Evolutionary conservation across 441 rosid species (phyloP).

Genomic region (Macaranga tanarius): DNA sequence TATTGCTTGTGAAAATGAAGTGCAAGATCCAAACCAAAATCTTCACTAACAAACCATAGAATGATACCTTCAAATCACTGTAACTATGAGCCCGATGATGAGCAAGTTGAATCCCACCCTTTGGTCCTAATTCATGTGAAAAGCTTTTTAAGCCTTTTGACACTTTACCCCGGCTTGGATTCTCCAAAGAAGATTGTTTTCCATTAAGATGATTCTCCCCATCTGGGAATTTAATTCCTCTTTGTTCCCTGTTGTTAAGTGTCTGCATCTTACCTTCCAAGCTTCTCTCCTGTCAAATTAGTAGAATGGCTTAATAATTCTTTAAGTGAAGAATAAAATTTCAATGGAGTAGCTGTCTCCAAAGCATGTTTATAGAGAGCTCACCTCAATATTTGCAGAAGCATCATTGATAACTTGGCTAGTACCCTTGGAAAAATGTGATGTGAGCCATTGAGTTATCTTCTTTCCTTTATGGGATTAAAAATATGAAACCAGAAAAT

Average conservation of each 20-base stretch:
- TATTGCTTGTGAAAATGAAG: neutral
- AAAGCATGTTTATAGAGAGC: constrained; percentile 7
- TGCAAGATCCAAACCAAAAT: constrained; percentile 8
- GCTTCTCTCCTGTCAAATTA: constrained; percentile 45
- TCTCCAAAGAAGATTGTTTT: constrained; percentile 35
- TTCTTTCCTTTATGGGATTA: constrained; percentile 52
- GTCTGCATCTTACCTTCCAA: constrained; percentile 30
- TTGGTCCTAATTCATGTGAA: constrained; percentile 78
- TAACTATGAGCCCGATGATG: constrained; percentile 67
- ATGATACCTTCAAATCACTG: constrained; percentile 59
- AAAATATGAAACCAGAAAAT: constrained; percentile 25
- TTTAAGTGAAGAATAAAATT: constrained; percentile 10
- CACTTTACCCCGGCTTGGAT: constrained; percentile 34
- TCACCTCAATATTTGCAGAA: constrained; percentile 52
- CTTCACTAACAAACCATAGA: neutral
- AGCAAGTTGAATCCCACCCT: constrained; percentile 55
- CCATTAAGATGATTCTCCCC: constrained; percentile 27
- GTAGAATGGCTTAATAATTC: constrained; percentile 18
- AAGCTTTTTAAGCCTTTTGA: constrained; percentile 65
- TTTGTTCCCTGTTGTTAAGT: constrained; percentile 34
- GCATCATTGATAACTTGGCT: constrained; percentile 29
- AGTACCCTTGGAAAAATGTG: constrained; percentile 52
- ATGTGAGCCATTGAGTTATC: constrained; percentile 56
- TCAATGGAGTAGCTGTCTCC: constrained; percentile 4
- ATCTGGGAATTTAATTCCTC: constrained; percentile 27